These are phyloP conservation scores for Diutina ranongensis DNA, from an alignment of 1,139 yeast species.

Conservation along the genomic window DNA sequence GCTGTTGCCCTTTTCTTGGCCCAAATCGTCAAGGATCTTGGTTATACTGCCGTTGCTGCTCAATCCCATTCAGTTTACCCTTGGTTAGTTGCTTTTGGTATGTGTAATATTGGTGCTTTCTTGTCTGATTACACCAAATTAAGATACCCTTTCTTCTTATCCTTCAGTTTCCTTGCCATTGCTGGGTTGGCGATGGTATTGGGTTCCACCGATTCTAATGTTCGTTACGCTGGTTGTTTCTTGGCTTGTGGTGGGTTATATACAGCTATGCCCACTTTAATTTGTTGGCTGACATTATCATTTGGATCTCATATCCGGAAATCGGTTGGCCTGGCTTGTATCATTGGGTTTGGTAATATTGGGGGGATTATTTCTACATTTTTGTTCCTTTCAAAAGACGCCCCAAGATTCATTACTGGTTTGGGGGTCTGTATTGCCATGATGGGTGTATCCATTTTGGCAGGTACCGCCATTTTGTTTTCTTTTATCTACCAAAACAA, in stretches of 20 bases:
- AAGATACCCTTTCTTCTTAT: constrained; percentile 38
- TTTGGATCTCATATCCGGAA: constrained; percentile 62
- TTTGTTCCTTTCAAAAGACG: constrained; percentile 22
- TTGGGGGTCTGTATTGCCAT: constrained; percentile 35
- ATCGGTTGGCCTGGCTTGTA: constrained; percentile 37
- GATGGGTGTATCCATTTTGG: constrained; percentile 31
- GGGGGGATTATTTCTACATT: constrained; percentile 3
- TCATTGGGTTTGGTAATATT: constrained; percentile 1
- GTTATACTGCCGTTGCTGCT: constrained; percentile 50
- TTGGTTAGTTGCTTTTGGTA: constrained; percentile 54
- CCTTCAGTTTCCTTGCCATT: constrained; percentile 31
- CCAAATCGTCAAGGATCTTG: constrained; percentile 44
- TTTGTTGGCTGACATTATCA: constrained; percentile 63
- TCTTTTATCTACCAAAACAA: constrained; percentile 23
- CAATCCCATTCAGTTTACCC: constrained; percentile 65
- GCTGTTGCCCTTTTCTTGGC: constrained; percentile 66
- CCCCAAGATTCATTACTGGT: constrained; percentile 53
- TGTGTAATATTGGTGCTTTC: constrained; percentile 35
- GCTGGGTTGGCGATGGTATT: constrained; percentile 44
- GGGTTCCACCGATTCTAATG: constrained; percentile 21
- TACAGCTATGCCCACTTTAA: constrained; percentile 53
- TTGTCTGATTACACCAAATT: constrained; percentile 35
- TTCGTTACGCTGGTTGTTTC: constrained; percentile 59
- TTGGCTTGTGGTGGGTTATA: constrained; percentile 54
- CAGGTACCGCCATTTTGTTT: constrained; percentile 30